These are phyloP conservation scores for Cardamine occulta DNA, from an alignment of 345 rosid species.

Conservation along the genomic window DNA sequence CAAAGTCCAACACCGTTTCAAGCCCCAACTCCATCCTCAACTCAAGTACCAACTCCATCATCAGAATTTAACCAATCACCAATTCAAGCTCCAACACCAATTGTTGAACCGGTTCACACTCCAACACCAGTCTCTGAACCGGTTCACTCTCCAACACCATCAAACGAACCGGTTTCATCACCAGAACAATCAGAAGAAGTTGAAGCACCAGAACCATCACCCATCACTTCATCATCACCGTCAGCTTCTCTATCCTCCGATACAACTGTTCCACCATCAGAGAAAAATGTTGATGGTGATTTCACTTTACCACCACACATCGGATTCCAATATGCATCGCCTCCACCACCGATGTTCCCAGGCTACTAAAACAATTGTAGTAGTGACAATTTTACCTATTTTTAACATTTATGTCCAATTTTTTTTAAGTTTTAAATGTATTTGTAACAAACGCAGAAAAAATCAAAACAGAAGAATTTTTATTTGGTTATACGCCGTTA, in stretches of 20 bases:
- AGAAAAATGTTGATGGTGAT: constrained; percentile 12
- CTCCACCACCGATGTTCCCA: constrained; percentile 66
- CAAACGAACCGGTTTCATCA: constrained; percentile 25
- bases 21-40: neutral
- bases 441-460: constrained; percentile 10
- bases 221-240: constrained; percentile 7
- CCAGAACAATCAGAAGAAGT: constrained; percentile 21
- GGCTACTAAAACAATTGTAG: constrained; percentile 52
- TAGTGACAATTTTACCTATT: constrained; percentile 15
- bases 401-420: neutral
- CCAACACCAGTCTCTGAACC: constrained; percentile 19
- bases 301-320: constrained; percentile 52
- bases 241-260: constrained; percentile 17
- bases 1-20: constrained; percentile 22
- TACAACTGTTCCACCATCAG: neutral
- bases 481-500: too few species aligned
- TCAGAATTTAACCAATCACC: constrained; percentile 1
- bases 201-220: constrained; percentile 31
- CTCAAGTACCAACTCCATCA: constrained; percentile 11
- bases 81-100: constrained; percentile 18
- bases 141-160: constrained; percentile 18
- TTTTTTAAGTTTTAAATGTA: neutral
- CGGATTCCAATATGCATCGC: constrained; percentile 62
- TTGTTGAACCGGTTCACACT: neutral
- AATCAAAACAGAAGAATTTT: neutral